Evolutionary conservation across 164 flowering plant species (phyloP), one percentile per base, ranked within the genome.

Genomic region (Annona squamosa): DNA sequence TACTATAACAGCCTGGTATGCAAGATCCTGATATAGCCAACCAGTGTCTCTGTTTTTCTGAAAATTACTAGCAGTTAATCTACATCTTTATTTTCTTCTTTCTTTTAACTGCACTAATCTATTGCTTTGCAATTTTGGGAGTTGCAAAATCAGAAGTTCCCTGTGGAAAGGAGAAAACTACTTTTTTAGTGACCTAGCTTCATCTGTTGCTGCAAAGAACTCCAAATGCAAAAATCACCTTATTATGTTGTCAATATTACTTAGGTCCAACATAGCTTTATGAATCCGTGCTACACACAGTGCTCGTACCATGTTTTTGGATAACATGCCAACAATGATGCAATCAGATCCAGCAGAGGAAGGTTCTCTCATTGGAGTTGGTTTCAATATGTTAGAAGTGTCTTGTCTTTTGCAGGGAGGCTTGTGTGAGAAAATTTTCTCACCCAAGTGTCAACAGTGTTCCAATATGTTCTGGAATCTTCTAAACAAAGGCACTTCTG

Each of bases 1-100:
- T 77, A 85, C 74, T 89, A 89, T 71, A 81, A 88, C 70, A 81
- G 78, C 77, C 84, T 94, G 93, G 97, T 92, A 91, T 41, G 85
- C 72, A 17, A 67, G 57, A 18, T 19, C 18, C 67, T 63, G 4
- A 46, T 43, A 62, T 43, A 13, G 37, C 47, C 18, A 69, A n/a
- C 44, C 46, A 65, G 45, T 43, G 3, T 69, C 5, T 2, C 52
- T 56, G 3, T 72, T 46, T 18, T 19, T 18, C 62, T 70, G 59
- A 52, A 52, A 52, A 52, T 52, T 52, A 52, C 59, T 52, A 52
- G 7, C 59, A 12, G 59, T 7, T 9, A 9, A 16, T 67, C 48
- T 52, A 1, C 67, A 3, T 45, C 9, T 62, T 17, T 61, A 63
- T 71, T 70, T 7, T 5, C 1, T 18, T 68, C 46, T 63, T 43